Conservation (phyloP, 164 flowering plant species). For the Tetrastigma voinierianum region DNA sequence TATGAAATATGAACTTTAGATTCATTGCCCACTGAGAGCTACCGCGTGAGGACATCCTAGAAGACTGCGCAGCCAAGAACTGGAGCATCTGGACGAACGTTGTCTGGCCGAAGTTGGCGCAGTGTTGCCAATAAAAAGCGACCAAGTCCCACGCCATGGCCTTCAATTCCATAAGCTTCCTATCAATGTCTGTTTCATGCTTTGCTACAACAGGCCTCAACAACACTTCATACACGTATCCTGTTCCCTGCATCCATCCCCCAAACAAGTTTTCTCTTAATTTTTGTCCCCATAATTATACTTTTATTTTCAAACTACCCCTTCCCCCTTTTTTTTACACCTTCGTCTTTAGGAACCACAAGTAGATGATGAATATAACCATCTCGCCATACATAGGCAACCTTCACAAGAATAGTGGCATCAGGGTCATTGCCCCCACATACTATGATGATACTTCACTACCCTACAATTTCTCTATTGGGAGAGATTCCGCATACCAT, state of each 20-base stretch:
- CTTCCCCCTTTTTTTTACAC: constrained; percentile 33
- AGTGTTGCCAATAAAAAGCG: constrained; percentile 48
- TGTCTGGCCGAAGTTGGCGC: constrained; percentile 49
- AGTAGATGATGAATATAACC: constrained; percentile 60
- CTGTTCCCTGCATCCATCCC: constrained; percentile 55
- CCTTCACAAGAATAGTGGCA: constrained; percentile 28
- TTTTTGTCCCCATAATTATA: neutral
- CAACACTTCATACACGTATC: constrained; percentile 50
- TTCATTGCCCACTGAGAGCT: constrained; percentile 11
- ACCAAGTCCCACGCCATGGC: constrained; percentile 61
- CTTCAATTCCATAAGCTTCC: constrained; percentile 44
- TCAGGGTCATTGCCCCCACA: neutral
- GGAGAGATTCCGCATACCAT: constrained; percentile 39
- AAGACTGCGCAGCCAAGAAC: constrained; percentile 44
- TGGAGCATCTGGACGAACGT: constrained; percentile 46
- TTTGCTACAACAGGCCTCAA: constrained; percentile 53
- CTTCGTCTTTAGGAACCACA: constrained; percentile 82
- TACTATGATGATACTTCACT: no score
- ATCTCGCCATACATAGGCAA: constrained; percentile 76
- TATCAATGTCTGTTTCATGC: constrained; percentile 67
- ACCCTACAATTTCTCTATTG: neutral
- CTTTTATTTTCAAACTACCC: neutral
- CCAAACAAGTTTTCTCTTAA: neutral
- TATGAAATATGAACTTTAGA: no score
- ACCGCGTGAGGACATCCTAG: constrained; percentile 7